Base-by-base conservation (phyloP, 179 eudicot genomes). In the Amaranthus tricolor region DNA sequence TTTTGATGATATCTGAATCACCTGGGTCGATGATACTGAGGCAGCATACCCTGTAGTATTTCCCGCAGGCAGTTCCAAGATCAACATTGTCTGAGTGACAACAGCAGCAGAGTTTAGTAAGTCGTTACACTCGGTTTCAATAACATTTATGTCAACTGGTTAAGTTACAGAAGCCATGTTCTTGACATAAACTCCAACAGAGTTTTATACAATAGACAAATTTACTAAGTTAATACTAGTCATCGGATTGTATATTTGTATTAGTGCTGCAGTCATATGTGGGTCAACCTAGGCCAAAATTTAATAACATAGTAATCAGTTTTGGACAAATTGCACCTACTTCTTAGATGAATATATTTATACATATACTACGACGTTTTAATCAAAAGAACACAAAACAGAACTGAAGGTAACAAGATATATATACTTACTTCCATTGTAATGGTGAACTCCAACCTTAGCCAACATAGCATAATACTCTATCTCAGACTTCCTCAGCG, bases 61-160 rank as follows among this genome's bases (percentile, higher is more conserved):
- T 92, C 9, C 97, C 97, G 56, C 97, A 92, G 11, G 96, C 96
- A 64, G 97, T 90, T 71, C 97, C 97, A 50, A 92, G 87, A 79
- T 92, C 96, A 20, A 92, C 96, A 67, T 92, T 91, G 86, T 91
- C 97, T 91, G 67, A 6, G 4, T 1, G 9, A 45, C 19, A 54
- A 71, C 50, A 44, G 58, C 9, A 17, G 10, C 2, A 17, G 9
- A 19, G 19, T 0, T 71, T 45, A n/a, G 58, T 9, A 57, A 15
- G 19, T 16, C 15, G 7, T 55, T 19, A 16, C 59, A 55, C 59
- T 55, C 7, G 6, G 19, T 55, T 55, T 14, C 59, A 55, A 11
- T 4, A 11, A 11, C 16, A 14, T 54, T 12, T 11, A 54, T 6
- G 17, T n/a, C 59, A 31, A 31, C 40, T 31, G 3, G 40, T 31